Percentiles rank a stretch among this genome's conserved stretches.
phyloP scores from a whole-genome alignment of 805 yeast genomes.

The Diddensiella caesifluorescens region DNA sequence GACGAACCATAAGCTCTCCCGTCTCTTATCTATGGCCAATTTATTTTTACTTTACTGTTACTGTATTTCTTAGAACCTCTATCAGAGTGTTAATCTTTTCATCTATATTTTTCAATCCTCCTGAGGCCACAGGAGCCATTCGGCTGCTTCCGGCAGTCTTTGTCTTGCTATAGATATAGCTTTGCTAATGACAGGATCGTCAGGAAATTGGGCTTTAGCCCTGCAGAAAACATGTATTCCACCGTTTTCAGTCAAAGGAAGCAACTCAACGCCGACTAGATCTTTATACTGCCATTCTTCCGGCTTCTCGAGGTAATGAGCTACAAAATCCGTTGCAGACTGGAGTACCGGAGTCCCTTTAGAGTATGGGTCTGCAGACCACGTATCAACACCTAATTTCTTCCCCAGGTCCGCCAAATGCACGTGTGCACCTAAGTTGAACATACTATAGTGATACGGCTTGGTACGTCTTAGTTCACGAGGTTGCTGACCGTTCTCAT shows the following conservation, averaged over 20 bases:
- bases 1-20: not conserved
- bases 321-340: not conserved
- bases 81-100: not conserved
- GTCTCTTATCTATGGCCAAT: too few relatives aligned
- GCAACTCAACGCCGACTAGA: not conserved
- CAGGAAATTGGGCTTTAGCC: not conserved
- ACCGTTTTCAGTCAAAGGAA: not conserved
- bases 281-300: not conserved
- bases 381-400: not conserved
- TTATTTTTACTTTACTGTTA: too few relatives aligned
- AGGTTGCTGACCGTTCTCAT: constrained; percentile 1
- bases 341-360: not conserved
- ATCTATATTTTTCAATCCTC: not conserved
- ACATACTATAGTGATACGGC: constrained; percentile 4
- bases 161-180: not conserved
- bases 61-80: too few relatives aligned
- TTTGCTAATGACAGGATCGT: not conserved
- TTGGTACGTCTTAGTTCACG: constrained; percentile 1
- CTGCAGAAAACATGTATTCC: not conserved
- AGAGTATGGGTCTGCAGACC: not conserved
- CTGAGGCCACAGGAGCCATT: not conserved
- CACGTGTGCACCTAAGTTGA: constrained; percentile 3
- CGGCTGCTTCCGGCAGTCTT: not conserved
- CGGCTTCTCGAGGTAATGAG: not conserved
- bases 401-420: not conserved